Evolutionary conservation across 805 yeast genomes (phyloP), one percentile per base, ranked within the genome.

Genomic region (Candida montana): DNA sequence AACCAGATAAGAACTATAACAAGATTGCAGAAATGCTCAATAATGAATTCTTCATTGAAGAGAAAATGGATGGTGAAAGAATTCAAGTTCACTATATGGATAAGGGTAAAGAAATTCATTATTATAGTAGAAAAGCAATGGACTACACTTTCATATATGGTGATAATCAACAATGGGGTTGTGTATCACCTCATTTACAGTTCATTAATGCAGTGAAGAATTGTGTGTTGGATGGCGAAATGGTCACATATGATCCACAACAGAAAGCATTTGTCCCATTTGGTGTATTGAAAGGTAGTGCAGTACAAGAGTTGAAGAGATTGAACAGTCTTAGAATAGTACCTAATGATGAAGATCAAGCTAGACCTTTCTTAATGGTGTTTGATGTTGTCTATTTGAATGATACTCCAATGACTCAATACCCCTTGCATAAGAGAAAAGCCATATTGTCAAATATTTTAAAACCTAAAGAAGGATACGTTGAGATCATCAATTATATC

Each of bases 31-130:
- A 60, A 7, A 64, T 60, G 19, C 65, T 84, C 55, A 18, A 59
- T 35, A 20, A 60, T 47, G 65, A 69, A 20, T 87, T 88, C 53
- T 72, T 71, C 39, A 77, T 91, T 9, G 98, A 91, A 55, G 97
- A 91, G 58, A 91, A 91, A 57, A 73, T 89, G 64, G 97, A 91
- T 61, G 99, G 98, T 3, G 97, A 91, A 59, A 65, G 99, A 50
- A 78, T 87, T 52, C 81, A 86, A 40, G 50, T 89, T 35, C 99
- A 91, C 58, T 76, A 79, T 64, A 44, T 45, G 27, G 63, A 75
- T 8, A 57, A 57, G 44, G 81, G 74, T 10, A 52, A 54, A 30
- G 45, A 44, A 27, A 52, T 59, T n/a, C 55, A 51, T 33, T 55
- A 50, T 23, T 60, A 63, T 63, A 79, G 86, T 39, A 69, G 95